Evolutionary conservation across 345 rosid genomes (phyloP), one percentile per base, ranked within the genome.

Genomic region (Hypericum androsaemum): DNA sequence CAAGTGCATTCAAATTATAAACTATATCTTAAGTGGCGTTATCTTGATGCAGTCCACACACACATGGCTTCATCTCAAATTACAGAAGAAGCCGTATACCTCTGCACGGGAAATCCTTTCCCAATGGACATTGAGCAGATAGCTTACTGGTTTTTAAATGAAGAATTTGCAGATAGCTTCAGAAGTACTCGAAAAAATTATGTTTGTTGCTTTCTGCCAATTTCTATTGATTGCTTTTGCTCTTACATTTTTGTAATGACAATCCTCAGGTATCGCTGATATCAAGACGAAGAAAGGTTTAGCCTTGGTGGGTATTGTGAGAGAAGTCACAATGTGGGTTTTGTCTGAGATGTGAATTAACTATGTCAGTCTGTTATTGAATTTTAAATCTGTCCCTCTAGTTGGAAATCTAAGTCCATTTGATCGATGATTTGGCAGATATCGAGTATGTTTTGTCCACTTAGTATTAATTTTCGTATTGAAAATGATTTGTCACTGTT

Each of bases 71-170:
- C 84, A 44, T 71, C 63, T 65, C 69, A 81, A 61, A 85, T 88
- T 54, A 83, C 90, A 32, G 97, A 83, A 62, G 90, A 88, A 74
- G 82, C 81, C 46, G 95, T 88, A n/a, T 82, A 92, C 72, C 84
- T 80, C 49, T 88, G 97, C 71, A 92, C 97, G 0, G 98, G 97
- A 74, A 92, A 92, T 67, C 97, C 97, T 36, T 70, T 88, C 71
- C 98, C 98, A n/a, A 78, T 59, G 56, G 98, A 92, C 76, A 81
- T 92, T 56, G 90, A 88, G 74, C 90, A 92, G 61, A 81, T 88
- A 74, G 63, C 83, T 61, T 63, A 71, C 46, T 88, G 97, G 94
- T 94, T 92, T 74, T 83, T 92, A 45, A 92, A 92, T 68, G 78
- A 88, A 71, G 58, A 88, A 43, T 88, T 78, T 77, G 73, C 70